phyloP scores from a whole-genome alignment of 345 rosid genomes.

The Boechera retrofracta region DNA sequence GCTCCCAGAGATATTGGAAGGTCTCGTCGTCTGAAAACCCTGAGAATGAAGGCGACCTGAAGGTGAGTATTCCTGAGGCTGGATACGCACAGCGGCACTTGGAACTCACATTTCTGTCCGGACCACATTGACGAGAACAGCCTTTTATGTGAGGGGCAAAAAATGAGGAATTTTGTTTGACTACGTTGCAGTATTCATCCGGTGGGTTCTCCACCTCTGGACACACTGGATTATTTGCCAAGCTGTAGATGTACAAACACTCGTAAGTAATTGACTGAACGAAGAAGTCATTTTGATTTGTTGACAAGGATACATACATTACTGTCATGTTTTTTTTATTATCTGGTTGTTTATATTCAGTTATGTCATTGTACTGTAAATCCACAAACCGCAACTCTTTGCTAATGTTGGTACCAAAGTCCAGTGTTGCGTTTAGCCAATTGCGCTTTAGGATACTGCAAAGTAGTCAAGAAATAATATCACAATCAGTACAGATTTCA shows the following conservation, averaged over 20 bases:
- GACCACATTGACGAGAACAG: too few relatives aligned
- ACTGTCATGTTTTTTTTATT: not conserved
- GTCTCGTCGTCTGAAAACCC: not conserved
- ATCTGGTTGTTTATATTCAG: not conserved
- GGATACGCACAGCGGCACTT: not conserved
- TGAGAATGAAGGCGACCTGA: not conserved
- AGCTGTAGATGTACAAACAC: not conserved
- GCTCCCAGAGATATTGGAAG: not conserved
- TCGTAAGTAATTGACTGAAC: not conserved
- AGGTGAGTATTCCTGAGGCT: not conserved
- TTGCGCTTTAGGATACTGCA: not conserved
- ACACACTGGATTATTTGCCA: conserved; percentile 6
- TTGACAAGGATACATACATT: not conserved
- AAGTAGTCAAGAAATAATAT: not conserved
- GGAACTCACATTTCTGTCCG: too few relatives aligned
- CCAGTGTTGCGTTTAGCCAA: not conserved
- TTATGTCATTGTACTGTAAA: conserved; percentile 4
- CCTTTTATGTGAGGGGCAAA: too few relatives aligned
- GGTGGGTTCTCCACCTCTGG: not conserved
- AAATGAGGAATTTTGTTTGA: not conserved
- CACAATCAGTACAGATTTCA: not conserved
- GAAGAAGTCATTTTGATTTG: not conserved
- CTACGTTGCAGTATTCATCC: not conserved
- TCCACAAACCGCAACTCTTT: not conserved
- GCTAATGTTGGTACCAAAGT: not conserved